Percentiles rank a stretch among this genome's conserved stretches.
Conservation (phyloP, 2,329 filamentous ascomycete species). For the Arthrobotrys sphaeroides region DNA sequence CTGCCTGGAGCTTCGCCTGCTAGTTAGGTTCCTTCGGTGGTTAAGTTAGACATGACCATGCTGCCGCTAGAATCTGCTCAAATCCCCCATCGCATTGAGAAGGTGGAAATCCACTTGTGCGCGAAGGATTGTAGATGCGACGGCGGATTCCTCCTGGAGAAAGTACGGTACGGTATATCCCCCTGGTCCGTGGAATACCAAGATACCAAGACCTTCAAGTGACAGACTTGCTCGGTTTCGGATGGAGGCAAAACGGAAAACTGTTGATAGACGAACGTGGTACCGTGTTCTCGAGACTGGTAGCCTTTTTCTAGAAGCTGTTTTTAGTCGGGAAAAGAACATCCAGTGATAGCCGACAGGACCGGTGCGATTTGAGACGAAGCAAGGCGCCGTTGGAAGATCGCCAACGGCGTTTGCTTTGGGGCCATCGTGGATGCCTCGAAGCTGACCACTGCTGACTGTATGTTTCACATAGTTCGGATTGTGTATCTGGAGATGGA, state of each 20-base stretch:
- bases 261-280: slow-evolving; percentile 36
- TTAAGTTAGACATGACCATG: slow-evolving; percentile 4
- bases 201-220: slow-evolving; percentile 42
- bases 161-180: slow-evolving; percentile 17
- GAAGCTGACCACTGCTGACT: slow-evolving; percentile 25
- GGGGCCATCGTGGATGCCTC: not conserved
- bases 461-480: slow-evolving; percentile 41
- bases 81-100: slow-evolving; percentile 19
- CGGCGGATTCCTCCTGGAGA: slow-evolving; percentile 47
- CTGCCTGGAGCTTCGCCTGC: slow-evolving; percentile 39
- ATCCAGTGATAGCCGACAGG: slow-evolving; percentile 19
- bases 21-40: slow-evolving; percentile 1
- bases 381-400: slow-evolving; percentile 20
- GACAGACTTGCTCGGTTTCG: slow-evolving; percentile 38
- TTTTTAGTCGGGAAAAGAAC: slow-evolving; percentile 12
- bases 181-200: slow-evolving; percentile 42
- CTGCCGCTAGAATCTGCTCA: slow-evolving; percentile 9
- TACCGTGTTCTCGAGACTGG: slow-evolving; percentile 27
- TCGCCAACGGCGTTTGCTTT: not conserved
- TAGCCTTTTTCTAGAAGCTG: slow-evolving; percentile 52
- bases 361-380: slow-evolving; percentile 20
- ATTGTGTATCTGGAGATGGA: slow-evolving; percentile 35
- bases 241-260: slow-evolving; percentile 45
- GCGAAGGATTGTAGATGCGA: slow-evolving; percentile 32
- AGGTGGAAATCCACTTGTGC: slow-evolving; percentile 1